A percentile compares a stretch with the other conserved stretches of the same genome.
Conservation (phyloP, 352 stramenopile genomes). For the Phytophthora sp. region DNA sequence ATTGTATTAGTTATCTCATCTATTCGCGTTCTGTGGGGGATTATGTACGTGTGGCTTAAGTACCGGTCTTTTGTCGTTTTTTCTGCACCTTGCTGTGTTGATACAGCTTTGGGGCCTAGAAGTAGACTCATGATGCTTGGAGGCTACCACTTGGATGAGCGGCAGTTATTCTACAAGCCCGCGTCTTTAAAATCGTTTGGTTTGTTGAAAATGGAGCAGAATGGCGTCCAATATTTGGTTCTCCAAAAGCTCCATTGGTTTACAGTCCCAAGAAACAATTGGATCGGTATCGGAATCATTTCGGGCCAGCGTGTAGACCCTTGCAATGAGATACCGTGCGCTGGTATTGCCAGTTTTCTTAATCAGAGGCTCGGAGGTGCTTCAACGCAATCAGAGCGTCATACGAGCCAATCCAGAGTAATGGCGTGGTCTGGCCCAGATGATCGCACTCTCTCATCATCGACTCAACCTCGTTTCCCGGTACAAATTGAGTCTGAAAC, state of each 20-base stretch:
- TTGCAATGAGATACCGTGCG: not conserved
- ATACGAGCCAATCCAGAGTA: not conserved
- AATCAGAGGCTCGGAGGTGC: not conserved
- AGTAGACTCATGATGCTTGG: not conserved
- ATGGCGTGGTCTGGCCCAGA: not conserved
- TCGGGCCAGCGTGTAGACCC: not conserved
- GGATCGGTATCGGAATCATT: not conserved
- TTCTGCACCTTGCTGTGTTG: conserved; percentile 3
- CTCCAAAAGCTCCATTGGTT: conserved; percentile 6
- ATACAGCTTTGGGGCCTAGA: not conserved
- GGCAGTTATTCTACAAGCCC: not conserved
- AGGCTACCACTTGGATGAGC: conserved; percentile 1
- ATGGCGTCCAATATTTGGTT: not conserved
- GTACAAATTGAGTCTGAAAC: too few relatives aligned
- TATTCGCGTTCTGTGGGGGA: not conserved
- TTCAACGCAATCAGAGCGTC: not conserved
- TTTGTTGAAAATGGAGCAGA: conserved; percentile 3
- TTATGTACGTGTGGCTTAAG: not conserved
- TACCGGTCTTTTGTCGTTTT: conserved; percentile 4
- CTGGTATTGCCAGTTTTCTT: not conserved
- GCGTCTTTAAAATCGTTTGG: not conserved
- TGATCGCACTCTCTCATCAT: too few relatives aligned
- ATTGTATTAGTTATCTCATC: not conserved
- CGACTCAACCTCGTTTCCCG: too few relatives aligned
- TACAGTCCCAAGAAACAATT: not conserved